Evolutionary conservation across 1,284 basidiomycete species (phyloP), one percentile per base, ranked within the genome.

Genomic region (Vanrija sp.): DNA sequence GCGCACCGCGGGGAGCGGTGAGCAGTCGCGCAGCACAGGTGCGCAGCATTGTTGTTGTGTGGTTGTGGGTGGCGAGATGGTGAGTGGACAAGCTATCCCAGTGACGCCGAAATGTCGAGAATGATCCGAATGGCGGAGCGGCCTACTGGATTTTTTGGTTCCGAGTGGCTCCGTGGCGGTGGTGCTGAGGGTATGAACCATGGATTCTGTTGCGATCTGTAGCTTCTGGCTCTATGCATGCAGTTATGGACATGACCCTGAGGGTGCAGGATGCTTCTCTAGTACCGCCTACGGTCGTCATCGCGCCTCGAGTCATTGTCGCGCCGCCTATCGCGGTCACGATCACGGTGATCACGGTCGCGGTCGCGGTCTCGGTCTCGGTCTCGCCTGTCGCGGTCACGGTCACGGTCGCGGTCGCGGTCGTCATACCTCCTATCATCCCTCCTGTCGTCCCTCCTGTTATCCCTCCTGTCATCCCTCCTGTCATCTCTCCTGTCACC

Each of bases 21-120:
- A 55, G 10, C 6, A 58, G 53, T 52, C 57, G 34, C 46, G 52
- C 42, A 18, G 57, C 21, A 5, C 49, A 26, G 16, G 53, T 58
- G 53, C 57, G 52, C 52, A 58, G 50, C 57, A 58, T 58, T 23
- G 23, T 55, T 25, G 12, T 28, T 12, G 39, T 4, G 39, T 4
- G 29, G 48, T 18, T 43, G 5, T n/a, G 14, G 43, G 38, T 50
- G 38, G 43, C 23, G 19, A 42, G 34, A 34, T 34, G 34, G 34
- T 12, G 34, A 12, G 34, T 10, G 8, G 34, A 8, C 34, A 23
- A 5, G 21, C 21, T 8, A 34, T 34, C 34, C 9, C 9, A 34
- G 34, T 34, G 34, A 23, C 34, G 34, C 34, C 34, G 34, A 34
- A 34, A 34, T 34, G 34, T 34, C 34, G 34, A 34, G 34, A 34